Base-by-base conservation (phyloP, 768 basidiomycete species). In the Suillus subluteus region DNA sequence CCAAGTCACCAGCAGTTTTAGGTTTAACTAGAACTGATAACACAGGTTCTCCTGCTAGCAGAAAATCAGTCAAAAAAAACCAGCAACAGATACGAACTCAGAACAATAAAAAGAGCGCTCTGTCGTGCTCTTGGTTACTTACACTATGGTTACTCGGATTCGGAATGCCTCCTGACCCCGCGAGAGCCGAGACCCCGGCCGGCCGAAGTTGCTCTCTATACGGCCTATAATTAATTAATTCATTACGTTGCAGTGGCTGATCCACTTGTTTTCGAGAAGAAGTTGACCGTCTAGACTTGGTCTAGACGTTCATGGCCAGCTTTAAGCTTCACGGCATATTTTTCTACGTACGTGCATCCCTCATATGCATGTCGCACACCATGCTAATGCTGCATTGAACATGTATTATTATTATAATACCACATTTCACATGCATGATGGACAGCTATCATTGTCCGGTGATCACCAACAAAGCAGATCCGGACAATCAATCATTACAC, bases 91-190 rank as follows among this genome's bases (percentile, higher is more conserved):
- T n/a, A 35, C 6, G 55, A 56, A n/a, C 55, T 35, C 55, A 56
- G 55, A 35, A 56, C 55, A n/a, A 40, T 38, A 16, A 58, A 38
- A 58, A 38, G 26, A 40, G 58, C 58, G 58, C 58, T 59, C 38
- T 40, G 55, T 56, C 12, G 55, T 41, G 37, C 16, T 9, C 58
- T 26, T 65, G 62, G 65, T 65, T 65, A 65, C 61, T 46, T 62
- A 32, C 52, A 54, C 44, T 40, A 50, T 64, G 43, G 35, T 54
- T 61, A 61, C 59, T 61, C 59, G 58, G 54, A 61, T 41, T 61
- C 59, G 58, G 41, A 43, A 30, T 43, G 13, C 59, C 59, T 61
- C 59, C 59, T 61, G 41, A 61, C 59, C 59, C 59, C 15, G 58
- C 58, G 32, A 35, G 55, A 9, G 55, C 55, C 55, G 55, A 56